These are phyloP conservation scores for Didymella pinodella DNA, from an alignment of 2,329 filamentous ascomycete genomes.

Conservation along the genomic window DNA sequence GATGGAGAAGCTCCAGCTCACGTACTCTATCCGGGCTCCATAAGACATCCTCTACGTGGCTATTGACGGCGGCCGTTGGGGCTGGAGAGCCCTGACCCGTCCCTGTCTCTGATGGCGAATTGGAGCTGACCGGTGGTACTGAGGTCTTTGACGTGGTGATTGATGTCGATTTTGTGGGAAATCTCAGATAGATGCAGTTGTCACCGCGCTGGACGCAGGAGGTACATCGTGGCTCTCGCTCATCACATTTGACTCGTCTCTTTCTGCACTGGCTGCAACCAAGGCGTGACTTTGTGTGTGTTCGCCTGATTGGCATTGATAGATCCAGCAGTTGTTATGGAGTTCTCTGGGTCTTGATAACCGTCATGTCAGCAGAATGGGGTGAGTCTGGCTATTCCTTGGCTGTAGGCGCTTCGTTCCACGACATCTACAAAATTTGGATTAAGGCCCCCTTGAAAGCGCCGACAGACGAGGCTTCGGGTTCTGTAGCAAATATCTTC, in stretches of 20 bases:
- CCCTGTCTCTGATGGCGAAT: constrained; percentile 3
- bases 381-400: not conserved
- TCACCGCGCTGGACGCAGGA: constrained; percentile 19
- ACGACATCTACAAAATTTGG: not conserved
- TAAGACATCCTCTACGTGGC: not conserved
- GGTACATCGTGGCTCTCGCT: constrained; percentile 18
- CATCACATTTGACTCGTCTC: constrained; percentile 27
- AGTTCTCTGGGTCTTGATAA: not conserved
- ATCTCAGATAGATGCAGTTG: constrained; percentile 17
- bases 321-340: not conserved
- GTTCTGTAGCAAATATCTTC: not conserved
- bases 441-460: not conserved
- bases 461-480: not conserved
- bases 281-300: constrained; percentile 25
- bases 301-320: constrained; percentile 22
- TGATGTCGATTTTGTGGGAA: constrained; percentile 8
- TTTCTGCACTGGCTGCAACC: constrained; percentile 26
- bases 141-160: not conserved
- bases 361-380: not conserved
- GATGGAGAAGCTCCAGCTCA: constrained; percentile 24
- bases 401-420: not conserved
- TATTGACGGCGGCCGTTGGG: not conserved
- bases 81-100: constrained; percentile 4
- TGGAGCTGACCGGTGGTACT: not conserved
- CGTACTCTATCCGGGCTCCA: constrained; percentile 11